Conservation (phyloP, 371 early-diverging fungal species). For the Mucor indicus region DNA sequence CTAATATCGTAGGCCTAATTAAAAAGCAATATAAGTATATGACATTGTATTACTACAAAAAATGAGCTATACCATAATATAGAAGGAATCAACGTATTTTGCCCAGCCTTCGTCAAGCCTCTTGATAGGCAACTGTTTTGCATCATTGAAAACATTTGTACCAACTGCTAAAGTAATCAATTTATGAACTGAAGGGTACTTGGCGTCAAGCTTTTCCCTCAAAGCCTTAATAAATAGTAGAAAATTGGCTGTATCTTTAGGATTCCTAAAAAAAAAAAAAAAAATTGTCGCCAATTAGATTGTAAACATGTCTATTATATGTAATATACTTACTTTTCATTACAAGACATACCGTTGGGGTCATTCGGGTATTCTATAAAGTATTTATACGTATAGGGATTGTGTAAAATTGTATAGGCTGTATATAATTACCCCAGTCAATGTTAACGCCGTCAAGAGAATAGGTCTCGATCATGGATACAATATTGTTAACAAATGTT, state of each 20-base stretch:
- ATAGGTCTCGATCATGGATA: slow-evolving; percentile 34
- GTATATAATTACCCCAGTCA: slow-evolving; percentile 46
- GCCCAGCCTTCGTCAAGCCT: slow-evolving; percentile 54
- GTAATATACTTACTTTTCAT: slow-evolving; percentile 17
- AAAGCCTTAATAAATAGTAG: slow-evolving; percentile 50
- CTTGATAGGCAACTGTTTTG: slow-evolving; percentile 31
- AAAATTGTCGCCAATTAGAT: neutral
- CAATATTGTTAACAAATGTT: slow-evolving; percentile 24
- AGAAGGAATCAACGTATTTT: slow-evolving; percentile 58
- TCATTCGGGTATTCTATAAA: slow-evolving; percentile 40
- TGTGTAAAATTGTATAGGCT: neutral
- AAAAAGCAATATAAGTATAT: slow-evolving; percentile 14
- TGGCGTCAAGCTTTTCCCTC: slow-evolving; percentile 52
- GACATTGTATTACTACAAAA: slow-evolving; percentile 8
- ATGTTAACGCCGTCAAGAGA: slow-evolving; percentile 59
- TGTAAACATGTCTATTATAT: neutral
- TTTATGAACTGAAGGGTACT: slow-evolving; percentile 45
- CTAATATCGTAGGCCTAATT: slow-evolving; percentile 28
- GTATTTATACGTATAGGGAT: neutral
- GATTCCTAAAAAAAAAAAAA: slow-evolving; percentile 11
- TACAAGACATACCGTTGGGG: slow-evolving; percentile 36
- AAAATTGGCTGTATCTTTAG: slow-evolving; percentile 56
- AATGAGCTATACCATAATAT: slow-evolving; percentile 43
- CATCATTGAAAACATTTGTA: slow-evolving; percentile 56
- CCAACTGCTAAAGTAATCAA: slow-evolving; percentile 68